Evolutionary conservation across 441 rosid species (phyloP), one percentile per base, ranked within the genome.

Genomic region (Metrosideros polymorpha): DNA sequence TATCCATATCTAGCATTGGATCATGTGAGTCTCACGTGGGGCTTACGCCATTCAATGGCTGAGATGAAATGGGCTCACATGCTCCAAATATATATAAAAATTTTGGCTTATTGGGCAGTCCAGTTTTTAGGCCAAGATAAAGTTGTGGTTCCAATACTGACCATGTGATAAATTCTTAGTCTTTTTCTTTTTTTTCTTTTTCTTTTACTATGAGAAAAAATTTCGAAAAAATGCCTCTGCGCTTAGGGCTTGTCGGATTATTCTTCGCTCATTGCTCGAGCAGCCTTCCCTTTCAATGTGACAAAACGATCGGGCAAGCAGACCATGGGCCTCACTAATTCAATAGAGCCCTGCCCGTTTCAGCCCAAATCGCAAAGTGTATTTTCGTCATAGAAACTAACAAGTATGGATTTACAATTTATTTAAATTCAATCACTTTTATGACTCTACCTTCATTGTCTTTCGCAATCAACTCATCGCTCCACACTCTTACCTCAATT

Each of bases 21-120:
- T 66, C n/a, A 66, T 19, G 15, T 5, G 45, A 5, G 24, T 66
- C 8, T 66, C 27, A 66, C 27, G 4, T 66, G 15, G 19, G n/a
- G 0, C 0, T 0, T 2, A 35, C 12, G 19, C 0, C 4, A 66
- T 66, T 35, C 12, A 4, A 66, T 19, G 0, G 0, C 1, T 35
- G 2, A 35, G 27, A 66, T 66, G 7, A 35, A 66, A 66, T 66
- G 1, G 1, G 15, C 2, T 66, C 27, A 35, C 15, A 35, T 19
- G 0, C 0, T 19, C 0, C 0, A 1, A 9, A 66, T 66, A 0
- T 5, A 66, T 66, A 0, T 22, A 19, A 19, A 6, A 1, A 35
- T 66, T 66, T 66, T 66, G 0, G 0, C 4, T 66, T 35, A 32
- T 19, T 66, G 12, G 77, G 43, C 14, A 18, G 6, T 18, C 1